phyloP scores from a whole-genome alignment of 306 rosid species.

The Fragaria vesca region DNA sequence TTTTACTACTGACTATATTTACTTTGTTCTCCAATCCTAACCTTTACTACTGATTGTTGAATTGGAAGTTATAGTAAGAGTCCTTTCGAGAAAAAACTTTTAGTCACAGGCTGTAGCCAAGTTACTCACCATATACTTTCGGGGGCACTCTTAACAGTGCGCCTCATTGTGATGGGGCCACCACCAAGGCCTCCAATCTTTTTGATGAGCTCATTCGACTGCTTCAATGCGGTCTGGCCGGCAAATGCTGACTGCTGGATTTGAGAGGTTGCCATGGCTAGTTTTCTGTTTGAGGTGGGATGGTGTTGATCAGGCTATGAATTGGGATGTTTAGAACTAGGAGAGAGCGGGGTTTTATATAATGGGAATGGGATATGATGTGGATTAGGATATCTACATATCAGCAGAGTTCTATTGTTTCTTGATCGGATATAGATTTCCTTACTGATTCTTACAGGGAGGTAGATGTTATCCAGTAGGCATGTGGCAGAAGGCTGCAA shows the following conservation, averaged over 20 bases:
- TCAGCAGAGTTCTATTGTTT: neutral
- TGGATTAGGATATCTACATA: neutral
- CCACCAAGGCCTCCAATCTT: conserved; percentile 52
- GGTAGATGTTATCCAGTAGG: neutral
- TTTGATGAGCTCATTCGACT: conserved; percentile 65
- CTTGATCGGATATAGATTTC: neutral
- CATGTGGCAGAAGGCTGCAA: neutral
- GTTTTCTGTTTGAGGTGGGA: neutral
- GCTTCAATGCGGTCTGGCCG: conserved; percentile 72
- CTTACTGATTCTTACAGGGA: neutral
- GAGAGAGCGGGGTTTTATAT: neutral
- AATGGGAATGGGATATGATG: neutral
- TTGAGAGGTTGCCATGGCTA: conserved; percentile 70
- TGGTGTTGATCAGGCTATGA: neutral
- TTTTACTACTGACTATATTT: neutral
- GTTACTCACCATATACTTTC: conserved; percentile 72
- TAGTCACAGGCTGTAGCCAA: neutral
- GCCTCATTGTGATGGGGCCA: conserved; percentile 71
- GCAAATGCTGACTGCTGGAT: conserved; percentile 73
- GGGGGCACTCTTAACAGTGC: conserved; percentile 76
- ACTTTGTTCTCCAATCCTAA: neutral
- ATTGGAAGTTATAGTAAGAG: neutral
- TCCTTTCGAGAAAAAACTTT: neutral
- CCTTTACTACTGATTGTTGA: neutral
- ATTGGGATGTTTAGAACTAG: neutral